Base-by-base conservation (phyloP, 148 eudicot species). In the Bassia scoparia region DNA sequence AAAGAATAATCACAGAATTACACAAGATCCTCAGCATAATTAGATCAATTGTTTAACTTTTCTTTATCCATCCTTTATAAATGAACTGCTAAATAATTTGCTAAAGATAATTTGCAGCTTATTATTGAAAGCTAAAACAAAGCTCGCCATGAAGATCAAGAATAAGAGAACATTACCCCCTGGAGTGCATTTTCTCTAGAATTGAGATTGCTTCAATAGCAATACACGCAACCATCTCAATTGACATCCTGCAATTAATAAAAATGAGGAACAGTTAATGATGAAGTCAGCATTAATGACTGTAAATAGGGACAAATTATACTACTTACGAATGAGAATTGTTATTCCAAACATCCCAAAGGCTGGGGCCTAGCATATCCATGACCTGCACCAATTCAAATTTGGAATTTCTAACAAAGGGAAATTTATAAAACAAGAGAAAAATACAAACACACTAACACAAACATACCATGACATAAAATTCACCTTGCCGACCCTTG, bases 301-400 rank as follows among this genome's bases (percentile, higher is more conserved):
- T 31, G 33, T 23, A 44, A 31, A 48, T 23, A 53, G 4, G 4
- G 15, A 37, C 43, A 18, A 60, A 7, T 41, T 14, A 59, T 56
- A 31, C 65, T 31, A 70, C 91, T 79, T 71, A 94, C 97, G 93
- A 76, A 63, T 91, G 93, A 68, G 91, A 79, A 73, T 83, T 89
- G 69, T 74, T 86, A 78, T 91, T 94, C 98, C 98, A 94, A 59
- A 91, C 96, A 79, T 94, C 97, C 98, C 97, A 94, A 59, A 94
- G 81, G 69, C 98, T 94, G 26, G 98, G 98, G 34, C 98, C 98
- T 34, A 94, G 91, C 89, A 94, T 91, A 74, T 91, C 98, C 98
- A 94, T 91, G 64, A 94, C 97, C 97, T 94, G 87, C 31, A 83
- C 61, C 61, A 14, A 76, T 44, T 46, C 35, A 13, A 21, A 0